A percentile compares a stretch with the other conserved stretches of the same genome.
Evolutionary conservation across 805 yeast genomes (phyloP).

Genomic region (Lachancea kluyveri): DNA sequence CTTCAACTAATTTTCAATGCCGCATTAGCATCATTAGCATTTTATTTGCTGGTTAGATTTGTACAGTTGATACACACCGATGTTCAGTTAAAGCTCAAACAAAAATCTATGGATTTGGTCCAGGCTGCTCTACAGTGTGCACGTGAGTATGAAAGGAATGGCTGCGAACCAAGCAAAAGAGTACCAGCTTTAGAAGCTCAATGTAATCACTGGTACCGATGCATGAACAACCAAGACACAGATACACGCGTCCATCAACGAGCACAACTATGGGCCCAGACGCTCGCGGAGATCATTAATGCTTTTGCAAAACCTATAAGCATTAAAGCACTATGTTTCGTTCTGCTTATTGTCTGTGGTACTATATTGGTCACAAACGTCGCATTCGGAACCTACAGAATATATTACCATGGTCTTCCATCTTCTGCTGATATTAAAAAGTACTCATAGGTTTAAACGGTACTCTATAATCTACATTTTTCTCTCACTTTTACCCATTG

Average conservation of each 20-base stretch:
- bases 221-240: constrained; percentile 50
- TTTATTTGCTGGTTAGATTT: constrained; percentile 47
- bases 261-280: constrained; percentile 71
- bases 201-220: constrained; percentile 71
- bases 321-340: constrained; percentile 55
- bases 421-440: neutral
- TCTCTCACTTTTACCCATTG: too few relatives aligned
- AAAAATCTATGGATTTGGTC: constrained; percentile 49
- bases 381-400: constrained; percentile 40
- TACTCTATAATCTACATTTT: too few relatives aligned
- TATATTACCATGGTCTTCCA: constrained; percentile 14
- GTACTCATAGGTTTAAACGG: neutral
- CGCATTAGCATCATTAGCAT: constrained; percentile 42
- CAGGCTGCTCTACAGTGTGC: constrained; percentile 61
- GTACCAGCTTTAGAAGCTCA: constrained; percentile 69
- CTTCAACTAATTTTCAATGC: constrained; percentile 58
- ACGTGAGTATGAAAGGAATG: constrained; percentile 61
- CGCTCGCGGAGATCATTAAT: constrained; percentile 76
- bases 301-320: constrained; percentile 67
- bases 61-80: constrained; percentile 57
- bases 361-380: constrained; percentile 45
- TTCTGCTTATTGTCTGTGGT: constrained; percentile 43
- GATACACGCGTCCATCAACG: constrained; percentile 65
- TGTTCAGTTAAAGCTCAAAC: constrained; percentile 62
- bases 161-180: constrained; percentile 57